Conservation (phyloP, 306 rosid genomes). For the Dicorynia guianensis region DNA sequence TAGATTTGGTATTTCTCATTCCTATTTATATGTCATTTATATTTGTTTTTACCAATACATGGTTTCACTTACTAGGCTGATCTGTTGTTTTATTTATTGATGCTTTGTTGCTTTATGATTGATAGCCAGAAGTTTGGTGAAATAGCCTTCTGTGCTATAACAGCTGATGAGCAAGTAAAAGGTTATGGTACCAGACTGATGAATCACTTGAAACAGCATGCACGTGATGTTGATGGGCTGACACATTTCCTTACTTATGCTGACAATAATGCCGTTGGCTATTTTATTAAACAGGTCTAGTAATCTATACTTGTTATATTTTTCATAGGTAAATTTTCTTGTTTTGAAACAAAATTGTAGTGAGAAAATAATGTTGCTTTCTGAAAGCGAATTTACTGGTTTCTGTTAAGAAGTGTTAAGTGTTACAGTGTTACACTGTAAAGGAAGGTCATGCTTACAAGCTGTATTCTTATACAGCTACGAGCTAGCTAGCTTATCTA, state of each 20-base stretch:
- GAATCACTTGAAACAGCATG: conserved; percentile 95
- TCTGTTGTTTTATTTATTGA: conserved; percentile 21
- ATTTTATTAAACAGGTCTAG: conserved; percentile 92
- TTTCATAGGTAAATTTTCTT: conserved; percentile 4
- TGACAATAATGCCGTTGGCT: conserved; percentile 98
- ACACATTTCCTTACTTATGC: conserved; percentile 98
- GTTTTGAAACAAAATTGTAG: conserved; percentile 10
- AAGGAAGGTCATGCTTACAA: too few relatives aligned
- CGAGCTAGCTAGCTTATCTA: too few relatives aligned
- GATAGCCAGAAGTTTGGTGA: conserved; percentile 90
- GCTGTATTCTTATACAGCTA: too few relatives aligned
- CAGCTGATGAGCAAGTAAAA: conserved; percentile 97
- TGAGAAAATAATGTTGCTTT: conserved; percentile 28
- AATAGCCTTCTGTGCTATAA: conserved; percentile 96
- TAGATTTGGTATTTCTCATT: conserved; percentile 12
- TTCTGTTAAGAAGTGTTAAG: background rate
- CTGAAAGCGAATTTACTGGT: conserved; percentile 3
- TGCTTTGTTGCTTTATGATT: conserved; percentile 38
- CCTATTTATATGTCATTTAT: too few relatives aligned
- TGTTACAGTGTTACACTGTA: too few relatives aligned
- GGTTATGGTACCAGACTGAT: conserved; percentile 97
- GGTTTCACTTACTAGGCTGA: background rate
- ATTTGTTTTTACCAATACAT: background rate
- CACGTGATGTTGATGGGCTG: conserved; percentile 91
- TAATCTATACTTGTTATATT: conserved; percentile 38